These are phyloP conservation scores for Tripterygium wilfordii DNA, from an alignment of 177 flowering plant species.

Conservation along the genomic window DNA sequence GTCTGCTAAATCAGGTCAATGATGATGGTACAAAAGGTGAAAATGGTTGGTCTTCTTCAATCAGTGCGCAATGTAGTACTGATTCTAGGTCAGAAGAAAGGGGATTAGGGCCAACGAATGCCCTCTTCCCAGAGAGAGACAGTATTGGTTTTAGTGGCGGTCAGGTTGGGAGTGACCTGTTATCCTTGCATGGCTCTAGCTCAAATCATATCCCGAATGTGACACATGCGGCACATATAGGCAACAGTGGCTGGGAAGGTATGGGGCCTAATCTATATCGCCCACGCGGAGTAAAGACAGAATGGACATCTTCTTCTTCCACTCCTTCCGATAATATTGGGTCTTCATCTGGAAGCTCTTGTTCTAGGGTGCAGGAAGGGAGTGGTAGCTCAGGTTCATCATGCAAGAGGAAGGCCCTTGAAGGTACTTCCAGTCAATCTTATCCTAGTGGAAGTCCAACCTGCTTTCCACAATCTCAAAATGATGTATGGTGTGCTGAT, in stretches of 20 bases:
- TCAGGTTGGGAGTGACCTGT: constrained; percentile 13
- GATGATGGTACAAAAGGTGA: constrained; percentile 25
- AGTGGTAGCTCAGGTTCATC: constrained; percentile 25
- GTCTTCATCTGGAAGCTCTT: constrained; percentile 28
- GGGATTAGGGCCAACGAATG: constrained; percentile 12
- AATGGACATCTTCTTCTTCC: constrained; percentile 7
- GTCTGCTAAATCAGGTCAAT: constrained; percentile 12
- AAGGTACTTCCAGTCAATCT: constrained; percentile 62
- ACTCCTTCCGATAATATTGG: constrained; percentile 19
- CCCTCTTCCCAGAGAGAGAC: constrained; percentile 15
- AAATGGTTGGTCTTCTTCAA: constrained; percentile 22
- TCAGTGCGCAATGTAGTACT: constrained; percentile 8
- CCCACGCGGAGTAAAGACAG: constrained; percentile 12
- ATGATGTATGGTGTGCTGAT: constrained; percentile 19
- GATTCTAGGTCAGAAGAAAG: constrained; percentile 22
- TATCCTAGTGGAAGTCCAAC: constrained; percentile 47
- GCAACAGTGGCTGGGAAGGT: constrained; percentile 10
- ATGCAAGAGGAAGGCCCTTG: constrained; percentile 69
- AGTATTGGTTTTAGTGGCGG: constrained; percentile 11
- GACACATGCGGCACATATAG: constrained; percentile 11
- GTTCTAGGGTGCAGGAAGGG: constrained; percentile 18
- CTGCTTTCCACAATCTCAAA: constrained; percentile 28
- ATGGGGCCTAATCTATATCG: constrained; percentile 10
- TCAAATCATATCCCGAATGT: constrained; percentile 14
- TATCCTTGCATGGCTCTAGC: constrained; percentile 20